Evolutionary conservation across 2,329 filamentous ascomycete species (phyloP).

Genomic region (Aspergillus sclerotialis): DNA sequence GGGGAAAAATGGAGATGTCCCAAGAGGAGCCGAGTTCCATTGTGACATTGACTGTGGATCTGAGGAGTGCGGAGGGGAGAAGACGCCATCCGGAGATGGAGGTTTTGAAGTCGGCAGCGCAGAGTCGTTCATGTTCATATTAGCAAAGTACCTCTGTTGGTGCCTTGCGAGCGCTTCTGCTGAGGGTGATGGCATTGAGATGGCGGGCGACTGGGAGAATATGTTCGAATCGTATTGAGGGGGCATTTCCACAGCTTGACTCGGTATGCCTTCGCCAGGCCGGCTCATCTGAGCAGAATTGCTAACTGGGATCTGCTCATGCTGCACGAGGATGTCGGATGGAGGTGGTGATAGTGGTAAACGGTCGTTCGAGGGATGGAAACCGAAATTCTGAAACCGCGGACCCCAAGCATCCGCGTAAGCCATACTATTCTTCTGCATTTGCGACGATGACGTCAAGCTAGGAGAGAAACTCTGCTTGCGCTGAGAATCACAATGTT

Average conservation of each 20-base stretch:
- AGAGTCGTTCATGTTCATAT: conserved; percentile 20
- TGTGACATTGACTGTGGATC: conserved; percentile 32
- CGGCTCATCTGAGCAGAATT: conserved; percentile 25
- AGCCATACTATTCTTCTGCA: conserved; percentile 37
- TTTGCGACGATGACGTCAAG: conserved; percentile 49
- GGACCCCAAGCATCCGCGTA: conserved; percentile 46
- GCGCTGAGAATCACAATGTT: conserved; percentile 30
- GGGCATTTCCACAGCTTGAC: conserved; percentile 23
- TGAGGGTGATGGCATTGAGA: conserved; percentile 28
- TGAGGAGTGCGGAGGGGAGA: conserved; percentile 33
- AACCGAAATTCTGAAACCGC: conserved; percentile 47
- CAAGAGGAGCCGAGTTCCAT: conserved; percentile 35
- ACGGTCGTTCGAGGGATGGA: conserved; percentile 39
- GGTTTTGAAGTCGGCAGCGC: conserved; percentile 26
- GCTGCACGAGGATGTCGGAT: conserved; percentile 36
- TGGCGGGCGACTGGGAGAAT: conserved; percentile 26
- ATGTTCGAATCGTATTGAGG: conserved; percentile 26
- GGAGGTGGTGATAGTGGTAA: conserved; percentile 40
- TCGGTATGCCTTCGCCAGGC: conserved; percentile 26
- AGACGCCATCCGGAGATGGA: conserved; percentile 31
- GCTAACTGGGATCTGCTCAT: conserved; percentile 29
- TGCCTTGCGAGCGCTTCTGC: conserved; percentile 20
- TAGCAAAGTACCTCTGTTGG: conserved; percentile 26
- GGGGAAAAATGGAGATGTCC: conserved; percentile 31
- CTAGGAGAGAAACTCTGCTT: conserved; percentile 42